Percentiles rank a stretch among this genome's conserved stretches.
These are phyloP conservation scores for Vigna radiata DNA, from an alignment of 306 rosid species.

Conservation along the genomic window DNA sequence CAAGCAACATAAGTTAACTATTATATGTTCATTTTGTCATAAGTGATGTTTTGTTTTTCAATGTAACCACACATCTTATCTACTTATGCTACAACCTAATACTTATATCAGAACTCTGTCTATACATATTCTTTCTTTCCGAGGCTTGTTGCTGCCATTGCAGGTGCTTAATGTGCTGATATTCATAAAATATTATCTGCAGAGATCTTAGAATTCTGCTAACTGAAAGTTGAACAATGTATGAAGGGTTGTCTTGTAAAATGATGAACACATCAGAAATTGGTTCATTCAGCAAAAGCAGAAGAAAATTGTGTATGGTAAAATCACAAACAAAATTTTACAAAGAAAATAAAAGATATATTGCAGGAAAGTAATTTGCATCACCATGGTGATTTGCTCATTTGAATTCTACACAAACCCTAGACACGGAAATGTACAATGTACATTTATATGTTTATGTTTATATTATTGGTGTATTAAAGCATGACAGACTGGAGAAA, in stretches of 20 bases:
- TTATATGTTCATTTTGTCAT: too few relatives aligned
- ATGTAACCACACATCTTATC: too few relatives aligned
- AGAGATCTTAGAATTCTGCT: not conserved
- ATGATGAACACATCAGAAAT: not conserved
- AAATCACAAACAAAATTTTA: not conserved
- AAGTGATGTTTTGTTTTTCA: too few relatives aligned
- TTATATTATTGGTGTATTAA: not conserved
- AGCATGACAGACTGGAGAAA: not conserved
- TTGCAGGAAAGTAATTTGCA: not conserved
- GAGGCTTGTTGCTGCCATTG: too few relatives aligned
- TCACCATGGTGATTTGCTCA: not conserved
- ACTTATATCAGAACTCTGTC: too few relatives aligned
- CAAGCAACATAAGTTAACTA: too few relatives aligned
- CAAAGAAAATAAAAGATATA: not conserved
- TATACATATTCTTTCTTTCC: too few relatives aligned
- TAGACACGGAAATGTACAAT: not conserved
- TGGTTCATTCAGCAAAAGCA: not conserved
- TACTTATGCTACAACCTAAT: too few relatives aligned
- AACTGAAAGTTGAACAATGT: not conserved
- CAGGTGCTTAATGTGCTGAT: too few relatives aligned
- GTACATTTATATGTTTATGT: not conserved
- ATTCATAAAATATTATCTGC: not conserved
- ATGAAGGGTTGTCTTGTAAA: not conserved
- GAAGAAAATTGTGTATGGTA: not conserved
- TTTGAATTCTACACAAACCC: constrained; percentile 37